These are phyloP conservation scores for Dalechampia spathulata DNA, from an alignment of 441 rosid species.

Conservation along the genomic window DNA sequence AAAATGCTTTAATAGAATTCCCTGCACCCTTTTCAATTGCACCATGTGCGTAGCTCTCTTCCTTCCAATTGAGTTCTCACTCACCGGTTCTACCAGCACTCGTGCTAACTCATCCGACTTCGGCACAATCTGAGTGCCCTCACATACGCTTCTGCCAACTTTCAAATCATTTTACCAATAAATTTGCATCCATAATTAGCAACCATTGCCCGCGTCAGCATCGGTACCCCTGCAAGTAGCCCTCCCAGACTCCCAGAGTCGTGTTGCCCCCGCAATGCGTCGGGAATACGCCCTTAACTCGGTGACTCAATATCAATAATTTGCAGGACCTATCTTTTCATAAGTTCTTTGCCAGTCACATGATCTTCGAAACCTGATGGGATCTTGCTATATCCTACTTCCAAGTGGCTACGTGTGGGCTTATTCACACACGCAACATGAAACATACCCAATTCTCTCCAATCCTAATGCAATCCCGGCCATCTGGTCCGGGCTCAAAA, in stretches of 20 bases:
- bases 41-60: slow-evolving; percentile 15
- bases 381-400: slow-evolving; percentile 12
- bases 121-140: slow-evolving; percentile 31
- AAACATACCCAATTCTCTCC: slow-evolving; percentile 31
- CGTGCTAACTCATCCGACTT: slow-evolving; percentile 26
- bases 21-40: slow-evolving; percentile 30
- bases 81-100: slow-evolving; percentile 19
- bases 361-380: slow-evolving; percentile 32
- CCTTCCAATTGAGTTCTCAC: slow-evolving; percentile 3
- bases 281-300: slow-evolving; percentile 42
- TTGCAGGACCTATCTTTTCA: slow-evolving; percentile 54
- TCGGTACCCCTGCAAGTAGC: slow-evolving; percentile 29
- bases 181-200: slow-evolving; percentile 36
- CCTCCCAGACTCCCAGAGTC: slow-evolving; percentile 31
- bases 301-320: slow-evolving; percentile 31
- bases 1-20: slow-evolving; percentile 19
- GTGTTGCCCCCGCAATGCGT: slow-evolving; percentile 71
- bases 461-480: slow-evolving; percentile 33
- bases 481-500: slow-evolving; percentile 27
- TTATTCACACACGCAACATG: slow-evolving; percentile 41
- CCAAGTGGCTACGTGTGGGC: not conserved
- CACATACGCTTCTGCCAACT: slow-evolving; percentile 31
- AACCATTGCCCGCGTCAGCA: slow-evolving; percentile 51
- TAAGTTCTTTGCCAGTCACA: slow-evolving; percentile 26
- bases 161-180: slow-evolving; percentile 36